Base-by-base conservation (phyloP, 1,284 basidiomycete genomes). In the Rhodotorula glutinis region DNA sequence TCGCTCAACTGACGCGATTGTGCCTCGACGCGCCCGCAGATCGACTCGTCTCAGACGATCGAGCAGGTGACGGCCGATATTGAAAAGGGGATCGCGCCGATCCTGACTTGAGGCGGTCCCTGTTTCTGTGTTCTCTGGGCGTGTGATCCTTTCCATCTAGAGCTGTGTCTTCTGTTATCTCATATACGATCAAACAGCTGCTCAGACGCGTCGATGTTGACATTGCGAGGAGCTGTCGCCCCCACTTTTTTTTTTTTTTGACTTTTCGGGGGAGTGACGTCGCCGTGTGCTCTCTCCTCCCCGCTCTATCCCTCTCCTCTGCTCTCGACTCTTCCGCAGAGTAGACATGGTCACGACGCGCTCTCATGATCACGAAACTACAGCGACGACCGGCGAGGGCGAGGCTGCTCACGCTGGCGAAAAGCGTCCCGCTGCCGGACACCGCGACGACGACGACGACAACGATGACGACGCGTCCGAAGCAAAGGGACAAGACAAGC, bases 31-130 rank as follows among this genome's bases (percentile, higher is more conserved):
- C n/a, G 1, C 23, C 1, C 30, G 38, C 75, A 92, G 91, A 85
- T 95, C 71, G 87, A 94, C 77, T 88, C 89, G 57, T 86, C 88
- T 8, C 83, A 82, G n/a, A 76, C 85, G 10, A 82, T 92, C 57
- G 88, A 91, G 19, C 83, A 86, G 57, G 91, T 94, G 23, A 85
- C 92, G 79, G 79, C 80, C 47, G 72, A 74, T 53, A 72, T 72
- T 51, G 40, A 66, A 44, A 49, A 54, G 21, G 72, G 57, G 17
- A 57, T 73, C 49, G 53, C 64, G 23, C 62, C 65, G 9, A 65
- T 72, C 14, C 38, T 71, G 53, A 25, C 43, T 44, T n/a, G 30
- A 55, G 11, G 53, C 43, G 17, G 17, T 44, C 7, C 43, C 43
- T 44, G 17, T 44, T 9, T 43, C 43, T 44, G 43, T 16, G 17